A percentile compares a stretch with the other conserved stretches of the same genome.
These are phyloP conservation scores for Rehmannia glutinosa DNA, from an alignment of 257 asterid genomes.

Conservation along the genomic window DNA sequence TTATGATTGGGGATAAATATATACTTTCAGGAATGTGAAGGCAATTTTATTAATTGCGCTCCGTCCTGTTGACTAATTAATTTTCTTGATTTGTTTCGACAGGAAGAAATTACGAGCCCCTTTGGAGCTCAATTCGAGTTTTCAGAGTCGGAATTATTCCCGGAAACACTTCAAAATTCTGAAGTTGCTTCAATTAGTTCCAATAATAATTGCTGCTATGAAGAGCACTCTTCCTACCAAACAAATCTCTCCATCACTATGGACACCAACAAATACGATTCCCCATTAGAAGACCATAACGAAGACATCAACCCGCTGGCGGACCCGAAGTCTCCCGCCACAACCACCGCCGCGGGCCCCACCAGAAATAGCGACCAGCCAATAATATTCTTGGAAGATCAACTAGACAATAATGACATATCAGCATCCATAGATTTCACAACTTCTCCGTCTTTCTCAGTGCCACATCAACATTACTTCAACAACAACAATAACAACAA, in stretches of 20 bases:
- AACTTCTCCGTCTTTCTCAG: slow-evolving; percentile 34
- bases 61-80: too few species aligned
- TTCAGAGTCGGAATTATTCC: slow-evolving; percentile 64
- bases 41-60: too few species aligned
- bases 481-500: slow-evolving; percentile 30
- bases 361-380: slow-evolving; percentile 15
- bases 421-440: slow-evolving; percentile 79
- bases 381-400: slow-evolving; percentile 36
- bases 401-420: slow-evolving; percentile 59
- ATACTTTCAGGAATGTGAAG: too few species aligned
- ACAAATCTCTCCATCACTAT: too few species aligned
- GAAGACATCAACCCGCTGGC: slow-evolving; percentile 12
- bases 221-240: slow-evolving; percentile 53
- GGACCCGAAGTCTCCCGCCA: neutral
- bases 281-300: slow-evolving; percentile 11
- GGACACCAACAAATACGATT: slow-evolving; percentile 34
- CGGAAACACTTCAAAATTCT: slow-evolving; percentile 57
- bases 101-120: slow-evolving; percentile 81
- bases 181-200: slow-evolving; percentile 81
- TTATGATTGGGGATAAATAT: too few species aligned
- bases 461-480: slow-evolving; percentile 36
- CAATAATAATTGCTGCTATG: slow-evolving; percentile 50
- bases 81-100: neutral
- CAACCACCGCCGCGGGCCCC: slow-evolving; percentile 12
- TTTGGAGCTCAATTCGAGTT: slow-evolving; percentile 67